Evolutionary conservation across 768 basidiomycete species (phyloP).

Genomic region (Punctularia strigosozonata): DNA sequence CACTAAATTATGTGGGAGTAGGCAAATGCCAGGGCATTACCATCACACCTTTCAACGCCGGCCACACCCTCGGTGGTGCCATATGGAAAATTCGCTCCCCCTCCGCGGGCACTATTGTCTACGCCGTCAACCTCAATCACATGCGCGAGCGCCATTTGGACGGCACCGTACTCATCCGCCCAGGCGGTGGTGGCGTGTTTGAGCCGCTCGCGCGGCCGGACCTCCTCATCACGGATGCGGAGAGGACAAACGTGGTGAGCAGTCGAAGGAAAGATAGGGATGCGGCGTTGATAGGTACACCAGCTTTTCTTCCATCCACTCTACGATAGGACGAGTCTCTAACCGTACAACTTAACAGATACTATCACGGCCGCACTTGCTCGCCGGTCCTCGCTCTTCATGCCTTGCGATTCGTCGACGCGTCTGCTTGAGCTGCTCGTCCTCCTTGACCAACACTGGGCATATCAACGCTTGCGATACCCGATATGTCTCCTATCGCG

Average conservation of each 20-base stretch:
- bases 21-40: constrained; percentile 89
- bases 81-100: constrained; percentile 99
- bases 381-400: constrained; percentile 68
- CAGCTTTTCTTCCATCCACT: constrained; percentile 1
- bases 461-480: constrained; percentile 68
- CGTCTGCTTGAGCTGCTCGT: constrained; percentile 95
- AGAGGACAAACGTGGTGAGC: constrained; percentile 70
- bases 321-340: constrained; percentile 1
- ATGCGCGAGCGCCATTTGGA: constrained; percentile 93
- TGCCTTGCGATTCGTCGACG: constrained; percentile 90
- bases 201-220: constrained; percentile 86
- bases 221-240: constrained; percentile 87
- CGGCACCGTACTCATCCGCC: constrained; percentile 76
- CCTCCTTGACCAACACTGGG: constrained; percentile 95
- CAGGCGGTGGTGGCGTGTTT: constrained; percentile 65
- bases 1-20: too few species aligned
- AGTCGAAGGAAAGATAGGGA: constrained; percentile 87
- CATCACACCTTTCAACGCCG: constrained; percentile 90
- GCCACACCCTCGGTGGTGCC: constrained; percentile 91
- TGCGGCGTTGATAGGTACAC: constrained; percentile 70
- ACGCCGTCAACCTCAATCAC: constrained; percentile 93
- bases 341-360: too few species aligned
- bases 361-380: constrained; percentile 80
- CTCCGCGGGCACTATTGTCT: constrained; percentile 88
- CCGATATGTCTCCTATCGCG: constrained; percentile 92